These are phyloP conservation scores for Colletotrichum phormii DNA, from an alignment of 2,329 filamentous ascomycete species.

Conservation along the genomic window DNA sequence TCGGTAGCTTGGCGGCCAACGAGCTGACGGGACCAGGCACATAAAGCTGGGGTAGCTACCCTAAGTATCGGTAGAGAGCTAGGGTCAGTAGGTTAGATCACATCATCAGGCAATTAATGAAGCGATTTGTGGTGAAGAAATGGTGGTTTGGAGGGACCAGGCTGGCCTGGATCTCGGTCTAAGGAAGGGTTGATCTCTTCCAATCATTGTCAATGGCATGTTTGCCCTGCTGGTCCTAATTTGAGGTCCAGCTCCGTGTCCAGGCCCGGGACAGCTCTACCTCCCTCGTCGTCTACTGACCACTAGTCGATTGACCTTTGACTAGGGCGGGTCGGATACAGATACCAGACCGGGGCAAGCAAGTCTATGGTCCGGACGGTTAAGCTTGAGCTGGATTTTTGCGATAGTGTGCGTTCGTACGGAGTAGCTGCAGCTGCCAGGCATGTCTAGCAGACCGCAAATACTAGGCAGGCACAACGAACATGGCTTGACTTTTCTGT, in stretches of 20 bases:
- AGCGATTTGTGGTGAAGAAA: not conserved
- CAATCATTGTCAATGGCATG: conserved; percentile 8
- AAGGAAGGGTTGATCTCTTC: not conserved
- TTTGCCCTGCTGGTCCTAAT: conserved; percentile 18
- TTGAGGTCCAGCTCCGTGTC: conserved; percentile 8
- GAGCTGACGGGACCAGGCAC: not conserved
- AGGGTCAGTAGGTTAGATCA: conserved; percentile 8
- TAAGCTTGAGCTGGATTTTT: not conserved
- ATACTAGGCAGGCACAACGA: not conserved
- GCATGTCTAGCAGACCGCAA: conserved; percentile 1
- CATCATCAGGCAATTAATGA: conserved; percentile 14
- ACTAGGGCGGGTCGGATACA: conserved; percentile 16
- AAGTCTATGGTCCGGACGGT: not conserved
- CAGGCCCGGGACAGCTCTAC: conserved; percentile 10
- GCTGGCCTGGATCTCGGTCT: conserved; percentile 26
- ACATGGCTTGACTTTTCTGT: not conserved
- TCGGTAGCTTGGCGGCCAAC: not conserved
- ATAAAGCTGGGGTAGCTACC: conserved; percentile 30
- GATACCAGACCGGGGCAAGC: conserved; percentile 17
- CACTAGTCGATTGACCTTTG: conserved; percentile 4
- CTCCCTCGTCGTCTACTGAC: conserved; percentile 19
- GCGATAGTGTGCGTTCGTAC: not conserved
- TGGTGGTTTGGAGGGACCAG: conserved; percentile 10
- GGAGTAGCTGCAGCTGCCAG: not conserved
- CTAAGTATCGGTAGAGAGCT: conserved; percentile 8